phyloP scores from a whole-genome alignment of 441 rosid species.

The Bocquillonia castaneifolia region DNA sequence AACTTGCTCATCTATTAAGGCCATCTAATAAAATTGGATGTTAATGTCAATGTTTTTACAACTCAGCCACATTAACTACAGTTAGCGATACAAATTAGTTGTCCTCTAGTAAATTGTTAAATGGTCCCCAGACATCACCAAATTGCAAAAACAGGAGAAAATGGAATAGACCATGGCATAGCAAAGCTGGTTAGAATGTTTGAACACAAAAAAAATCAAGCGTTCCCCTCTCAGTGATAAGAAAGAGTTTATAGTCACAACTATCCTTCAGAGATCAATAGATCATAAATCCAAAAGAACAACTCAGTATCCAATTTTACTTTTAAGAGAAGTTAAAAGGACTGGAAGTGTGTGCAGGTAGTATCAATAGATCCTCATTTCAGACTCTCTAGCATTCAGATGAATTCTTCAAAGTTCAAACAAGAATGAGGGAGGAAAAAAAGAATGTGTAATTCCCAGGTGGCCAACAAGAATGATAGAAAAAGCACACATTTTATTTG shows the following conservation, averaged over 20 bases:
- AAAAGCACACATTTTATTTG: conserved; percentile 4
- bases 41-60: background rate
- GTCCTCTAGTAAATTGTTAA: background rate
- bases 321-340: background rate
- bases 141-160: conserved; percentile 6
- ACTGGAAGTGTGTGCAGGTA: background rate
- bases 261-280: conserved; percentile 2
- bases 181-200: background rate
- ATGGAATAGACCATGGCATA: background rate
- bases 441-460: background rate
- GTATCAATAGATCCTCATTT: background rate
- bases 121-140: conserved; percentile 15
- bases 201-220: background rate
- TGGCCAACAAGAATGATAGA: conserved; percentile 9
- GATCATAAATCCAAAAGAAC: conserved; percentile 3
- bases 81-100: background rate
- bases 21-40: background rate
- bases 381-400: conserved; percentile 4
- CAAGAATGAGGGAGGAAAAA: background rate
- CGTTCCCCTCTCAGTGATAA: background rate
- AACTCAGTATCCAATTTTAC: background rate
- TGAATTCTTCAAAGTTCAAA: conserved; percentile 2
- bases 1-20: conserved; percentile 3
- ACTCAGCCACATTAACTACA: background rate
- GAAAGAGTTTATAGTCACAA: background rate